Evolutionary conservation across 306 rosid genomes (phyloP).

Genomic region (Alnus rubra): DNA sequence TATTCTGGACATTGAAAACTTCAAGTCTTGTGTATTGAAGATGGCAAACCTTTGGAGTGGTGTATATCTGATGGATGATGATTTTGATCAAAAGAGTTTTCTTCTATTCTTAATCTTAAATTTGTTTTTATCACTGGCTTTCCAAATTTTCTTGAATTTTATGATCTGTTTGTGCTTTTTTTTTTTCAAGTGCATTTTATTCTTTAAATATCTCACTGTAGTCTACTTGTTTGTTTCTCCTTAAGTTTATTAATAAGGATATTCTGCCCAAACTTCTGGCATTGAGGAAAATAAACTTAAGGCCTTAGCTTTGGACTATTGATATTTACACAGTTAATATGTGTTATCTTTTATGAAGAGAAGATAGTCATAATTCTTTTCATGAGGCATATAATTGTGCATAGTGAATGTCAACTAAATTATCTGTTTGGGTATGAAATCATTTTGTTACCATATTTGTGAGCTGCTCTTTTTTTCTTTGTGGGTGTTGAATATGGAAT

Average conservation of each 20-base stretch:
- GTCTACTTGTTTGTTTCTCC: not conserved
- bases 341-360: not conserved
- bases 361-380: not conserved
- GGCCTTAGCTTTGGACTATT: not conserved
- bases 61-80: not conserved
- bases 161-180: not conserved
- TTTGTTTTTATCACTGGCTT: not conserved
- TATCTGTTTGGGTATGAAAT: not conserved
- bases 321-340: not conserved
- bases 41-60: not conserved
- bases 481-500: not conserved
- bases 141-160: not conserved
- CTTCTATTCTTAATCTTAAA: not conserved
- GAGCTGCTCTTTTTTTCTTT: not conserved
- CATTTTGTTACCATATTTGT: not conserved
- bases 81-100: not conserved
- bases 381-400: not conserved
- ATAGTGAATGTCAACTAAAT: not conserved
- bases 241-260: not conserved
- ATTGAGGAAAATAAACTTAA: not conserved
- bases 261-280: not conserved
- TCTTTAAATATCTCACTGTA: not conserved
- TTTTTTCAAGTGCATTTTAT: not conserved
- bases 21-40: not conserved
- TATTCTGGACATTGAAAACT: not conserved